These are phyloP conservation scores for Ehretia macrophylla DNA, from an alignment of 257 asterid species.

Conservation along the genomic window DNA sequence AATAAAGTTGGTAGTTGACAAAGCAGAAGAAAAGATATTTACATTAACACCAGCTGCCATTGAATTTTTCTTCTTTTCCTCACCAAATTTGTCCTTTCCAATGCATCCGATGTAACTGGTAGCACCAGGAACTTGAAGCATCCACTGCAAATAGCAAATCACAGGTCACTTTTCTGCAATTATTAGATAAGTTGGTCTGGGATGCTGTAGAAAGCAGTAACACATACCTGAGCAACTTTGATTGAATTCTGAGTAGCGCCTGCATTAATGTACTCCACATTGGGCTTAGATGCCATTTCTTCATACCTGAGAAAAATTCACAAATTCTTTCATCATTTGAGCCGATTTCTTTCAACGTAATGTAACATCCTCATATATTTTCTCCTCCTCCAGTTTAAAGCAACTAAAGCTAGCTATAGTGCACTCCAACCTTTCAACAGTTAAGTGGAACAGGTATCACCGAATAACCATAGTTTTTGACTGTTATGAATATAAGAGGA, in stretches of 20 bases:
- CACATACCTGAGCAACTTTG: constrained; percentile 85
- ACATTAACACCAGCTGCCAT: constrained; percentile 73
- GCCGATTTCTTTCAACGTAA: too few species aligned
- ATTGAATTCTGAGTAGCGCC: constrained; percentile 98
- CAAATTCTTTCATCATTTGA: background rate
- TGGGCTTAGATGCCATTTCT: constrained; percentile 68
- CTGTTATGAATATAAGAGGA: too few species aligned
- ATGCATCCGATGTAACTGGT: constrained; percentile 67
- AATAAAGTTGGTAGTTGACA: background rate
- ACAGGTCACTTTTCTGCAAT: constrained; percentile 10
- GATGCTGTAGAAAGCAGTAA: background rate
- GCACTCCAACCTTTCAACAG: too few species aligned
- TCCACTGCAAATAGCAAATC: constrained; percentile 35
- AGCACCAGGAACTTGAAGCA: constrained; percentile 68
- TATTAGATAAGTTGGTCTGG: background rate
- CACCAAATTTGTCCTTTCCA: constrained; percentile 80
- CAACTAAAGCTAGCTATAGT: too few species aligned
- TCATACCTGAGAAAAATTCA: constrained; percentile 57
- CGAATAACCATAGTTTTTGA: too few species aligned
- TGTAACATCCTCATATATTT: too few species aligned
- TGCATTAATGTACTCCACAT: constrained; percentile 73
- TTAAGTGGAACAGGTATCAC: too few species aligned
- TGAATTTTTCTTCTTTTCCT: constrained; percentile 84
- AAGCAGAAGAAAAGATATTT: constrained; percentile 14
- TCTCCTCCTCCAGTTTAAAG: too few species aligned